phyloP scores from a whole-genome alignment of 73 alveolate genomes.

The Tetrahymena thermophila region DNA sequence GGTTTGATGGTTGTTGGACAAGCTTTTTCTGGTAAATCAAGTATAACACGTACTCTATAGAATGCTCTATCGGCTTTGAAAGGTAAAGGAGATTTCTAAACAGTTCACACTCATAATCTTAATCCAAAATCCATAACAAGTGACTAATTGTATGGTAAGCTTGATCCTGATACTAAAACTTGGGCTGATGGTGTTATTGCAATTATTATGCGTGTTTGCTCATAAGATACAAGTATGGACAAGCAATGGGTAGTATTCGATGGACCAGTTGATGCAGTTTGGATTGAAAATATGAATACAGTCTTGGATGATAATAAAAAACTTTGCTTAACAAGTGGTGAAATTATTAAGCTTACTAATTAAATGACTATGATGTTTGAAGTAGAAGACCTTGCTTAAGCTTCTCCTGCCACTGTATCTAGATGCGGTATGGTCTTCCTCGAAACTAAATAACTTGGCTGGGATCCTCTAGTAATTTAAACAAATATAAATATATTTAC shows the following conservation, averaged over 20 bases:
- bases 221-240: conserved; percentile 76
- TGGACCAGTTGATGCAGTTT: conserved; percentile 96
- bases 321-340: conserved; percentile 83
- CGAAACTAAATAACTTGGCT: conserved; percentile 82
- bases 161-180: conserved; percentile 75
- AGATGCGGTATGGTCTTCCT: conserved; percentile 99
- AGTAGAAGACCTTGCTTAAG: conserved; percentile 97
- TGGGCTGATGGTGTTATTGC: conserved; percentile 97
- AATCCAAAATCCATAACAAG: conserved; percentile 78
- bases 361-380: conserved; percentile 98
- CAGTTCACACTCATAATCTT: conserved; percentile 56
- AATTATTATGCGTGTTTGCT: conserved; percentile 87
- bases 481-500: not conserved
- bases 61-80: conserved; percentile 89
- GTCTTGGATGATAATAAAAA: conserved; percentile 92
- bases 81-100: conserved; percentile 3
- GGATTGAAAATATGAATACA: conserved; percentile 96
- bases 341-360: conserved; percentile 92
- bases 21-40: conserved; percentile 70
- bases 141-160: conserved; percentile 71
- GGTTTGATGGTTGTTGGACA: conserved; percentile 93
- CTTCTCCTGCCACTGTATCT: conserved; percentile 99
- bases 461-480: conserved; percentile 37
- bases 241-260: conserved; percentile 88
- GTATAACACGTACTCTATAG: conserved; percentile 75